These are phyloP conservation scores for Neocallimastix lanati DNA, from an alignment of 192 early-diverging fungal genomes.

Conservation along the genomic window DNA sequence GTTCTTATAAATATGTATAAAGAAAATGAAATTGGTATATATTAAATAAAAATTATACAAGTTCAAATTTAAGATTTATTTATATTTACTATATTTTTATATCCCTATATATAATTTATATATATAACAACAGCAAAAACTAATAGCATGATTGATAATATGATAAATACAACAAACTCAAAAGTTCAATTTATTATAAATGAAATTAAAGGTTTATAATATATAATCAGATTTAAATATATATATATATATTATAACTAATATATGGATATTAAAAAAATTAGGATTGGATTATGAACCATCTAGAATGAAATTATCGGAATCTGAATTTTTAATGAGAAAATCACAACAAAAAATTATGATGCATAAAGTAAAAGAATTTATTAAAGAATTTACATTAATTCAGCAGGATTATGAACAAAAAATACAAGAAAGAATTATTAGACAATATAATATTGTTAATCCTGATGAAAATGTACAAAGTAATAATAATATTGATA, in stretches of 20 bases:
- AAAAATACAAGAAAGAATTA: not conserved
- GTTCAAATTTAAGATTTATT: too few relatives aligned
- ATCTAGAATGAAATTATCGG: not conserved
- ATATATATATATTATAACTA: too few relatives aligned
- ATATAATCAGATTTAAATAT: too few relatives aligned
- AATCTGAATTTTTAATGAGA: not conserved
- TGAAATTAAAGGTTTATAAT: not conserved
- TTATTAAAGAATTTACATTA: not conserved
- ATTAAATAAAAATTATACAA: too few relatives aligned
- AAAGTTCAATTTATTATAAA: not conserved
- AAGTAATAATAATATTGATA: not conserved
- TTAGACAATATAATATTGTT: not conserved
- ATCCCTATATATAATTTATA: too few relatives aligned
- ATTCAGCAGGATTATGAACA: not conserved
- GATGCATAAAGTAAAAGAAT: not conserved
- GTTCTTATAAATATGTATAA: too few relatives aligned
- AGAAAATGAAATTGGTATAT: too few relatives aligned
- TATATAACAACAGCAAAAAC: slow-evolving; percentile 10
- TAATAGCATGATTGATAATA: not conserved
- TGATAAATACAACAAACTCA: not conserved
- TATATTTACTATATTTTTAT: too few relatives aligned
- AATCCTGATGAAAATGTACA: not conserved
- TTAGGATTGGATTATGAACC: not conserved
- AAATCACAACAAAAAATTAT: not conserved
- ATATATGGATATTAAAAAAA: too few relatives aligned